Base-by-base conservation (phyloP, 257 asterid species). In the Gynochthodes officinalis region DNA sequence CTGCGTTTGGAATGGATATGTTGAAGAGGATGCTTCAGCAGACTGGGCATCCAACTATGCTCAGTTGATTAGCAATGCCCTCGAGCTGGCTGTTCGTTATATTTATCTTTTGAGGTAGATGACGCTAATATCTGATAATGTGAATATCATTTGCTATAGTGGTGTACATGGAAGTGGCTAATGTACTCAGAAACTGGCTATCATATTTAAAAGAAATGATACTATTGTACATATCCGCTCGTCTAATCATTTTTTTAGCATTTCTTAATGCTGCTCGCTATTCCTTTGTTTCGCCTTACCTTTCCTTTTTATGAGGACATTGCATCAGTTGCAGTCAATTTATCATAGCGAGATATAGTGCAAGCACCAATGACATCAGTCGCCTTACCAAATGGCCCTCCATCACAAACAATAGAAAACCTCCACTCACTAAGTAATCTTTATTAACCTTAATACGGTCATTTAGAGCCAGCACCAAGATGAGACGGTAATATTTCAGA, bases 1-100 rank as follows among this genome's bases (percentile, higher is more conserved):
- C 99, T 66, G 96, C 98, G 13, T 95, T 95, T 69, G 99, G 99
- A 77, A 95, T 92, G 88, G 98, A 90, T 75, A 82, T 95, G 92
- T 83, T 95, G 73, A 95, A 92, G 88, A 85, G 97, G 89, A 95
- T 95, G 94, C 98, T 95, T 78, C 97, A 89, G 78, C 97, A 89
- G 78, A 92, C 97, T 30, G 96, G 99, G 71, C 97, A 89, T 74
- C 96, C 97, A 11, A 80, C 91, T 18, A 89, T 95, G 95, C 97
- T 95, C 78, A 80, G 96, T 87, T 95, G 88, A 89, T 69, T 52
- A 15, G 48, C 77, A n/a, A 68, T 64, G 72, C 68, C 82, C 44
- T 63, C 75, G 21, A 39, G 76, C 81, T 35, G 76, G 52, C 55
- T 33, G 71, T 73, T 48, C 48, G 72, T 67, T 44, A 58, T 61